phyloP scores from a whole-genome alignment of 768 basidiomycete species.

The Lepiota venenata region DNA sequence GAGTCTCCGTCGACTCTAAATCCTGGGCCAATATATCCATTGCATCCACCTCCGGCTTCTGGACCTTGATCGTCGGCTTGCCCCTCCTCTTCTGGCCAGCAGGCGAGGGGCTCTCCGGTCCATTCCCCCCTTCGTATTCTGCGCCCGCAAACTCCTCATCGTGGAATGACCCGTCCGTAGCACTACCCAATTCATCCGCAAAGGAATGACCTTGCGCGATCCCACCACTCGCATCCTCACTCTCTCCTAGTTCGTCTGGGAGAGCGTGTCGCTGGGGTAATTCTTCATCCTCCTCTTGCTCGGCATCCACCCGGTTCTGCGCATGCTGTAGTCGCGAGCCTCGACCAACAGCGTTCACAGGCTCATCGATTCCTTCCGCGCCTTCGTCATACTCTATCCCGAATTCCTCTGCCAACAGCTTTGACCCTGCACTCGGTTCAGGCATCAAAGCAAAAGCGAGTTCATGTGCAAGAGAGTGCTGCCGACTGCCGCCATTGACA shows the following conservation, averaged over 20 bases:
- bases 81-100: constrained; percentile 26
- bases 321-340: background rate
- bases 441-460: constrained; percentile 86
- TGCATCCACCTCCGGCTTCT: constrained; percentile 49
- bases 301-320: background rate
- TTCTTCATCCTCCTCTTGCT: constrained; percentile 4
- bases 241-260: constrained; percentile 26
- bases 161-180: constrained; percentile 22
- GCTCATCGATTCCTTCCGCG: constrained; percentile 74
- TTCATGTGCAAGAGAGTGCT: constrained; percentile 82
- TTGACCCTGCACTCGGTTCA: constrained; percentile 76
- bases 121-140: constrained; percentile 11
- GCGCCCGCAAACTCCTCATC: constrained; percentile 10
- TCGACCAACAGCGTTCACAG: constrained; percentile 6
- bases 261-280: constrained; percentile 19
- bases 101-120: constrained; percentile 22
- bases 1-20: constrained; percentile 73
- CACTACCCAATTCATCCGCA: constrained; percentile 36
- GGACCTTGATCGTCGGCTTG: constrained; percentile 20
- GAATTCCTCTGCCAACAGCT: constrained; percentile 81
- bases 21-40: constrained; percentile 73
- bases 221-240: constrained; percentile 24
- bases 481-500: constrained; percentile 32
- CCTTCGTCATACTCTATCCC: constrained; percentile 89
- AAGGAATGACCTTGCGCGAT: constrained; percentile 34